Conservation (phyloP, 768 basidiomycete genomes). For the Crepidotus variabilis region DNA sequence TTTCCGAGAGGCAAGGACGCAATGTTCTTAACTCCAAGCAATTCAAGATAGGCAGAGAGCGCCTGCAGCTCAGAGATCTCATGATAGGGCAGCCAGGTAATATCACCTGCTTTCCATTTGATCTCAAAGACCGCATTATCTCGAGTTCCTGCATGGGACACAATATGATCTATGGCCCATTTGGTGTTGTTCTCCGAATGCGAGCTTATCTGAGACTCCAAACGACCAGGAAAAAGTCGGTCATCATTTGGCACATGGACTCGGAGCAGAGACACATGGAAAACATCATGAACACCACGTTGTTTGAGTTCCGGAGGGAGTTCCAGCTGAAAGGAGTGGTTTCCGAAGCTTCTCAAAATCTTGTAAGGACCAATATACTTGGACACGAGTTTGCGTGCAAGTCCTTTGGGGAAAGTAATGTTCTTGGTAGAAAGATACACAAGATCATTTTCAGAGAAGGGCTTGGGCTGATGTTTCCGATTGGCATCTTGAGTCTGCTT, state of each 20-base stretch:
- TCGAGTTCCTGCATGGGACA: conserved; percentile 14
- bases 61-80: conserved; percentile 19
- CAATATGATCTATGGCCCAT: conserved; percentile 22
- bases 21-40: conserved; percentile 17
- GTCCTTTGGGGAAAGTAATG: conserved; percentile 14
- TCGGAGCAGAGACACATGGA: conserved; percentile 28
- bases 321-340: conserved; percentile 12
- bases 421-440: conserved; percentile 21
- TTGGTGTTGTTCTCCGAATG: conserved; percentile 7
- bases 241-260: conserved; percentile 29
- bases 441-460: conserved; percentile 14
- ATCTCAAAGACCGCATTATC: conserved; percentile 12
- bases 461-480: conserved; percentile 10
- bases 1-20: not conserved
- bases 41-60: conserved; percentile 23
- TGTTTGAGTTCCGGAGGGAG: conserved; percentile 16
- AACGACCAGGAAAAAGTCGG: conserved; percentile 26
- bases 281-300: conserved; percentile 13
- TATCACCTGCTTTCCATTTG: conserved; percentile 11
- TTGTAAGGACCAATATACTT: conserved; percentile 20
- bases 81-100: conserved; percentile 17
- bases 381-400: conserved; percentile 18
- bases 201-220: conserved; percentile 12
- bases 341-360: conserved; percentile 12
- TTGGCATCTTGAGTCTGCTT: conserved; percentile 18